phyloP scores from a whole-genome alignment of 1,284 basidiomycete genomes.

The Ceratobasidium sp. region DNA sequence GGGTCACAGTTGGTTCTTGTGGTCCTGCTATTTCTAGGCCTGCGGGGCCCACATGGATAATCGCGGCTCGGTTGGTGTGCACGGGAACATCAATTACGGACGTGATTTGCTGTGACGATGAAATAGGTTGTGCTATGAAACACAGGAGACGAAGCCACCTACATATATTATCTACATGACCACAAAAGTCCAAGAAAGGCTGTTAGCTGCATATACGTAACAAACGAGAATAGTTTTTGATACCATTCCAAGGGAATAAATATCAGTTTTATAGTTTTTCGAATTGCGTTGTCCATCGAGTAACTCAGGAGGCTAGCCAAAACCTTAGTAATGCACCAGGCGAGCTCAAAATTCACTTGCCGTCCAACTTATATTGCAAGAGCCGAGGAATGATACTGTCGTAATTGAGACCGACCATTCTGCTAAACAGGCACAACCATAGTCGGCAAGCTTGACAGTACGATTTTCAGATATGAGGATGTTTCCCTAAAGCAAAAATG shows the following conservation, averaged over 20 bases:
- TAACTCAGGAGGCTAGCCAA: conserved; percentile 3
- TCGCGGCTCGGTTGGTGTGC: not conserved
- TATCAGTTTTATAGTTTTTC: not conserved
- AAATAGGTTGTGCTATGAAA: too few species aligned
- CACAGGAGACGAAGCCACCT: not conserved
- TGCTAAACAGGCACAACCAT: not conserved
- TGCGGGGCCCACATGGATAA: not conserved
- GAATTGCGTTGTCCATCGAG: not conserved
- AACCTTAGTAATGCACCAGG: not conserved
- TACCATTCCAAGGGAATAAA: conserved; percentile 28
- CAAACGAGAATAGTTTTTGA: not conserved
- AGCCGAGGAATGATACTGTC: not conserved
- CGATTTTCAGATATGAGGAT: conserved; percentile 4
- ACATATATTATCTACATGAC: not conserved
- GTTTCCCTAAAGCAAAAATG: not conserved
- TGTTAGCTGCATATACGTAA: too few species aligned
- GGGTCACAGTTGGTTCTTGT: not conserved
- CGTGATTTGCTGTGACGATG: too few species aligned
- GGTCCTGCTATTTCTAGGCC: not conserved
- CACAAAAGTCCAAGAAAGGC: not conserved
- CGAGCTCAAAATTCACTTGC: not conserved
- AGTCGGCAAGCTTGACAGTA: not conserved
- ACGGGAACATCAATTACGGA: too few species aligned
- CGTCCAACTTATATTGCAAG: not conserved
- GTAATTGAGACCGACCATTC: not conserved